Percentiles rank a stretch among this genome's conserved stretches.
Evolutionary conservation across 108 stramenopile genomes (phyloP).

Genomic region (Cyclotella atomus): DNA sequence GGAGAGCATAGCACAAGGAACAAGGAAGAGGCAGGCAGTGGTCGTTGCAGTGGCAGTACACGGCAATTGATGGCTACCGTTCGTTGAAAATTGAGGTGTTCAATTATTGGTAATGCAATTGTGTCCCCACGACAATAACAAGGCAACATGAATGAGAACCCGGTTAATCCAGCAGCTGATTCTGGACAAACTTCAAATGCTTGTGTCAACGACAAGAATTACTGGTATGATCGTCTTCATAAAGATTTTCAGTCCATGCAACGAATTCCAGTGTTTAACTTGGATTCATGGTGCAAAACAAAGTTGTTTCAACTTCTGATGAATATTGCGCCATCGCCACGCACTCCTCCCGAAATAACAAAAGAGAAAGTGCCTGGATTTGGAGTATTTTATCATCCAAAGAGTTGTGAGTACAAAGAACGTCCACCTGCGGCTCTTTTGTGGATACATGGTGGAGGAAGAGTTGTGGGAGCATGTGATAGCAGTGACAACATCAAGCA

Average conservation of each 20-base stretch:
- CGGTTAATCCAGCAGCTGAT: background rate
- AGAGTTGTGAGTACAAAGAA: background rate
- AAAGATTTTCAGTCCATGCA: background rate
- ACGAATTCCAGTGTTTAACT: background rate
- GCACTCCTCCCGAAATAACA: background rate
- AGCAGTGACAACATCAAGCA: background rate
- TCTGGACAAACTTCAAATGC: background rate
- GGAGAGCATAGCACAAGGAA: too few relatives aligned
- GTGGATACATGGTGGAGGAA: constrained; percentile 32
- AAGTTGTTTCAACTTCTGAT: background rate
- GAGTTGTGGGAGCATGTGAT: constrained; percentile 9
- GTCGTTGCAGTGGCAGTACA: too few relatives aligned
- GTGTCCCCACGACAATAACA: too few relatives aligned
- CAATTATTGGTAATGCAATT: too few relatives aligned
- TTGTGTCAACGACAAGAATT: background rate
- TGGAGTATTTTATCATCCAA: background rate
- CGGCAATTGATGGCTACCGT: too few relatives aligned
- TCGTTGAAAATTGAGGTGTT: too few relatives aligned
- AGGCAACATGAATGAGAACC: too few relatives aligned
- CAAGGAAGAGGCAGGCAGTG: too few relatives aligned
- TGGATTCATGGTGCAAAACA: constrained; percentile 6
- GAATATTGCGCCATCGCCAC: background rate
- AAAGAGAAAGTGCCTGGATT: background rate
- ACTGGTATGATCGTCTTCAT: constrained; percentile 11
- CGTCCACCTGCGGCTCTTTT: constrained; percentile 4